A percentile compares a stretch with the other conserved stretches of the same genome.
Evolutionary conservation across 352 stramenopile species (phyloP).

Genomic region (Aphanomyces stellatus): DNA sequence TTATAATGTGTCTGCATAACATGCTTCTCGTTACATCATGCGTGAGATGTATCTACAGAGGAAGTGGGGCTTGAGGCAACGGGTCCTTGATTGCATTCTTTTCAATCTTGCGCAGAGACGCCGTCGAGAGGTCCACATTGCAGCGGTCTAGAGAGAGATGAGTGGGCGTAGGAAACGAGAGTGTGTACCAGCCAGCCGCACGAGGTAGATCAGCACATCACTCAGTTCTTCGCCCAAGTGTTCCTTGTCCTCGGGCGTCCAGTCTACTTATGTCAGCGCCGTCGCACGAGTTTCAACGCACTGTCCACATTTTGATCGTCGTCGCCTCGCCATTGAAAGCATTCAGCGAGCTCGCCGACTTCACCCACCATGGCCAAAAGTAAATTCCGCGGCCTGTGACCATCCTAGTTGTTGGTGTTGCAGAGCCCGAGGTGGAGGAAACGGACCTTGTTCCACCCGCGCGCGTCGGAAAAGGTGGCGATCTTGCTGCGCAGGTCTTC

Average conservation of each 20-base stretch:
- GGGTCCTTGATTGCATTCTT: slow-evolving; percentile 86
- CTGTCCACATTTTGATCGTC: slow-evolving; percentile 42
- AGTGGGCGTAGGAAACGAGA: neutral
- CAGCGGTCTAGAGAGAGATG: slow-evolving; percentile 54
- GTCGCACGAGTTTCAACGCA: slow-evolving; percentile 22
- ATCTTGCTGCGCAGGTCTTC: slow-evolving; percentile 46
- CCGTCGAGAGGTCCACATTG: slow-evolving; percentile 80
- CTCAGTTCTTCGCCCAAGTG: slow-evolving; percentile 94
- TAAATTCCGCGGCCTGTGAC: slow-evolving; percentile 89
- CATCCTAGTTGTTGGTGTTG: slow-evolving; percentile 26
- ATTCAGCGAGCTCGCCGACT: slow-evolving; percentile 92
- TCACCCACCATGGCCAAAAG: slow-evolving; percentile 91
- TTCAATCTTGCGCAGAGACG: slow-evolving; percentile 89
- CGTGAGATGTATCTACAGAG: no score
- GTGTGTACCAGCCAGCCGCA: slow-evolving; percentile 87
- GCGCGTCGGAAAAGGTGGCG: slow-evolving; percentile 46
- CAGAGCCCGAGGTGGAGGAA: neutral
- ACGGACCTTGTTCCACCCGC: slow-evolving; percentile 55
- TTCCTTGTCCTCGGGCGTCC: slow-evolving; percentile 67
- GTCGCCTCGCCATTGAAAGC: slow-evolving; percentile 94
- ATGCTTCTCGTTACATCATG: no score
- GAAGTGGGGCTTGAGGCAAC: no score
- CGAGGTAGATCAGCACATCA: slow-evolving; percentile 95
- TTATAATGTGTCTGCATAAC: no score
- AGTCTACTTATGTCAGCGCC: slow-evolving; percentile 35